Conservation (phyloP, 108 stramenopile species). For the Skeletonema marinoi region DNA sequence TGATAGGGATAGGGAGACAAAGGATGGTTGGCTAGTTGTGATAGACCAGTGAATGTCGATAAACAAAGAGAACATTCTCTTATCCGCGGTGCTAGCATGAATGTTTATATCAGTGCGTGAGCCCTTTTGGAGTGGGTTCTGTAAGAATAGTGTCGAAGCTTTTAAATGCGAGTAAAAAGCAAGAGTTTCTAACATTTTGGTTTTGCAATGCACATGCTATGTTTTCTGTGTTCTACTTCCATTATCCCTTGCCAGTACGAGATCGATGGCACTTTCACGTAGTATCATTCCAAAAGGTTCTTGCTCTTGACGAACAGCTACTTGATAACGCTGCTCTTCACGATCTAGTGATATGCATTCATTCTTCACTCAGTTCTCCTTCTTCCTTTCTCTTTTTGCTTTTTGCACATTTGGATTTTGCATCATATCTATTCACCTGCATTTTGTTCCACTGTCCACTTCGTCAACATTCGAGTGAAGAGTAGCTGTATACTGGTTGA, state of each 20-base stretch:
- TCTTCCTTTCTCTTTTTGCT: too few relatives aligned
- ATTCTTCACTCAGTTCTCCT: too few relatives aligned
- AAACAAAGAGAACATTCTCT: neutral
- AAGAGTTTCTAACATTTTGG: neutral
- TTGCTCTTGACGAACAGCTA: too few relatives aligned
- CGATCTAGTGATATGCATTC: too few relatives aligned
- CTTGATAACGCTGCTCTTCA: too few relatives aligned
- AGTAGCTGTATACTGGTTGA: neutral
- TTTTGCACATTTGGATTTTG: too few relatives aligned
- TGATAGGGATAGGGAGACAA: conserved; percentile 14
- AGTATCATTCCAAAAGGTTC: too few relatives aligned
- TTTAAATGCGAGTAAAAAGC: neutral
- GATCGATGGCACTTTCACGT: too few relatives aligned
- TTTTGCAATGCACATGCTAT: neutral
- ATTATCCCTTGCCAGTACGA: neutral
- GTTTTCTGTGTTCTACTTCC: neutral
- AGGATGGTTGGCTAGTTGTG: conserved; percentile 35
- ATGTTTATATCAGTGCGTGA: neutral
- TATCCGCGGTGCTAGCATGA: neutral
- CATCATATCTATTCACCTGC: too few relatives aligned
- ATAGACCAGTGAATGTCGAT: conserved; percentile 19
- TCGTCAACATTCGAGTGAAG: neutral
- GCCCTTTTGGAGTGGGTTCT: neutral
- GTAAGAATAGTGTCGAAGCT: neutral
- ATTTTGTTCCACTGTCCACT: too few relatives aligned